Evolutionary conservation across 208 protist genomes (phyloP).

Genomic region (Kentomonas sorsogonicus): DNA sequence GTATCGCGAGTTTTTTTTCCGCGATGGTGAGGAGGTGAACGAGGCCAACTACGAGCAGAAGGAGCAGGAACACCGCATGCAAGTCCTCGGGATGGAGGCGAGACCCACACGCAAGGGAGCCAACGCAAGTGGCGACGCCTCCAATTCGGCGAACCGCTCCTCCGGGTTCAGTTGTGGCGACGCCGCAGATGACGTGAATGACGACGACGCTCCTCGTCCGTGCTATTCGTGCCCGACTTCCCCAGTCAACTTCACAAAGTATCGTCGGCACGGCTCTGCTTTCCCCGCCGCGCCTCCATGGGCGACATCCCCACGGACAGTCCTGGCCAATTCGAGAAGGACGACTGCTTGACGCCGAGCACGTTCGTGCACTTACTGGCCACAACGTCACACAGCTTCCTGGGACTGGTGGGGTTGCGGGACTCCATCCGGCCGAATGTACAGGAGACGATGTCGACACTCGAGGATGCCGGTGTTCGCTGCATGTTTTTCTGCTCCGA

Average conservation of each 20-base stretch:
- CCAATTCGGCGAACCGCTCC: neutral
- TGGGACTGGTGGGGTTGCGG: constrained; percentile 83
- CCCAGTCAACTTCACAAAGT: too few species aligned
- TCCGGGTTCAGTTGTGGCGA: neutral
- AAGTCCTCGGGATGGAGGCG: too few species aligned
- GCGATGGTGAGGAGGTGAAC: constrained; percentile 63
- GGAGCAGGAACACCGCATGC: constrained; percentile 9
- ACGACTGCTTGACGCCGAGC: constrained; percentile 44
- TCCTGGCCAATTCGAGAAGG: constrained; percentile 38
- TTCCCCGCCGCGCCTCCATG: constrained; percentile 23
- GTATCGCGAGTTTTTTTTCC: constrained; percentile 80
- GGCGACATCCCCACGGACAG: constrained; percentile 27
- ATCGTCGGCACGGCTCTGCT: too few species aligned
- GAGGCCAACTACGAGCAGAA: constrained; percentile 16
- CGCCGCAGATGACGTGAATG: neutral
- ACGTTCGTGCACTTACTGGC: constrained; percentile 61
- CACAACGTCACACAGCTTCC: constrained; percentile 80
- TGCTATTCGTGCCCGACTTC: too few species aligned
- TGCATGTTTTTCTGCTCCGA: constrained; percentile 90
- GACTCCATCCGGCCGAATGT: constrained; percentile 84
- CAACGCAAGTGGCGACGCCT: neutral
- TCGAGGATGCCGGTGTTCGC: constrained; percentile 89
- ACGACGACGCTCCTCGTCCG: too few species aligned
- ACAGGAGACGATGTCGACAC: constrained; percentile 56
- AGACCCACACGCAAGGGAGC: too few species aligned